Conservation (phyloP, 768 basidiomycete species). For the Boletus bicolor region DNA sequence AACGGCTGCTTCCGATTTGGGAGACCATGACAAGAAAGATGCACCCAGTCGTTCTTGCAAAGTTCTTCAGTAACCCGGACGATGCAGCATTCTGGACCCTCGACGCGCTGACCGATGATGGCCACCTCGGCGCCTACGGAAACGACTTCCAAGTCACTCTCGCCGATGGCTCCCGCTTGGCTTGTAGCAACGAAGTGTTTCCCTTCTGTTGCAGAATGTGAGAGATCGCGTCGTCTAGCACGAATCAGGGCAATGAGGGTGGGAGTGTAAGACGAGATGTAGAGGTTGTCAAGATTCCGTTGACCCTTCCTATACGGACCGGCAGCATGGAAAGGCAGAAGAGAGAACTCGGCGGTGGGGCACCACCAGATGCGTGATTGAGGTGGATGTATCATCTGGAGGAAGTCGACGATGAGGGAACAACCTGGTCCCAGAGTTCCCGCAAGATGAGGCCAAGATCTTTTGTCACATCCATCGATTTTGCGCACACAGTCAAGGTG, state of each 20-base stretch:
- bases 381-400: not conserved
- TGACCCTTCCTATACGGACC: not conserved
- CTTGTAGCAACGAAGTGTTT: slow-evolving; percentile 3
- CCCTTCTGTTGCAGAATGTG: not conserved
- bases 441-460: not conserved
- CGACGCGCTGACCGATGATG: not conserved
- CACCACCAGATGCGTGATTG: not conserved
- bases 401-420: not conserved
- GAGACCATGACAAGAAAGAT: slow-evolving; percentile 27
- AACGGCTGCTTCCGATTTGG: slow-evolving; percentile 11
- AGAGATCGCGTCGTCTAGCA: not conserved
- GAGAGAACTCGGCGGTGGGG: not conserved
- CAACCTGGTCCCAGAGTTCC: not conserved
- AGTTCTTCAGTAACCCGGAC: not conserved
- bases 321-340: not conserved
- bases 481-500: not conserved
- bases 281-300: slow-evolving; percentile 4
- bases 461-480: not conserved
- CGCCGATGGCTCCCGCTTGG: not conserved
- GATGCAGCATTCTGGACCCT: not conserved
- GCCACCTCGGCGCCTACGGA: not conserved
- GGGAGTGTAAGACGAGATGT: slow-evolving; percentile 19
- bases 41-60: slow-evolving; percentile 15
- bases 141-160: not conserved
- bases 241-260: slow-evolving; percentile 9